Evolutionary conservation across 352 stramenopile species (phyloP), one percentile per base, ranked within the genome.

Genomic region (Phytopythium chamaehyphon): DNA sequence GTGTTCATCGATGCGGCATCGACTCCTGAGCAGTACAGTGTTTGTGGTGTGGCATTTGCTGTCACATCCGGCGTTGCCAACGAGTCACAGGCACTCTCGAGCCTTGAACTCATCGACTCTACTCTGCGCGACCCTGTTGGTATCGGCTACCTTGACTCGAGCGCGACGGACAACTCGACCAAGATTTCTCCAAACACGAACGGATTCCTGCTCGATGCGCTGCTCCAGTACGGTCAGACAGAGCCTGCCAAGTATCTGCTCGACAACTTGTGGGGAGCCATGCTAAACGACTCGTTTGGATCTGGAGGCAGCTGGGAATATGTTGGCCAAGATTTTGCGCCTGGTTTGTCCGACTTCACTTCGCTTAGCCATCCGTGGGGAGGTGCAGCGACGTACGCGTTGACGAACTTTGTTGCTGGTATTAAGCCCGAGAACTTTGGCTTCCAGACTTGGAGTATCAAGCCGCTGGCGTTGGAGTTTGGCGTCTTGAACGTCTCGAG

Each of bases 121-220:
- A 33, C 24, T 9, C 21, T 36, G 42, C 42, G 24, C 16, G 40
- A 45, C 19, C 40, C 40, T 9, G 40, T 23, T 22, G 35, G 49
- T 49, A 31, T 66, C 6, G 61, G 57, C 3, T 69, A 66, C 31
- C 57, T 69, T n/a, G 61, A 69, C 38, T 38, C 57, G 14, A 69
- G 61, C 16, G 47, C 31, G 15, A 58, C 50, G 2, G 51, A 43
- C 46, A 57, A 60, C 23, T 48, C 42, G 42, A 48, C 42, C 42
- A 48, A 48, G 42, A 68, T 67, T 8, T 68, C 55, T 9, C 61
- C 61, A 12, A 69, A 69, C 49, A 69, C 61, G 21, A 66, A 69
- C 48, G 57, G 61, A 3, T 66, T 69, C 40, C 33, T 69, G 31
- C 49, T 69, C 3, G 52, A 69, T 24, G 61, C 52, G 22, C 49